Base-by-base conservation (phyloP, 768 basidiomycete species). In the Neoboletus magnificus region DNA sequence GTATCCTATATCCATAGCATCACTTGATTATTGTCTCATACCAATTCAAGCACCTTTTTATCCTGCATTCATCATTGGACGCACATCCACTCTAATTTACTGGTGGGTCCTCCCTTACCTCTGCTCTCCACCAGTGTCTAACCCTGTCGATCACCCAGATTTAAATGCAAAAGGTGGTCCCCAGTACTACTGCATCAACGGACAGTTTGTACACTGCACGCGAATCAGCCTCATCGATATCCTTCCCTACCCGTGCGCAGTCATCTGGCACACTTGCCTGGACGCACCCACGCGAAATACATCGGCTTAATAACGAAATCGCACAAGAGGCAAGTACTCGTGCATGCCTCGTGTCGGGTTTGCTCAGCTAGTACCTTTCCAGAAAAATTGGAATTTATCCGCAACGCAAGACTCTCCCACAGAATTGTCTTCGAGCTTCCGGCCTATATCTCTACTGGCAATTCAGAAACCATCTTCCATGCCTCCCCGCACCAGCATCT, bases 151-250 rank as follows among this genome's bases (percentile, higher is more conserved):
- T 64, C 61, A 60, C 29, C 64, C 65, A 75, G 70, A 74, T 81
- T 82, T 82, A 81, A 81, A 87, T 87, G 85, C 82, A 82, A 80
- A 79, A 82, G 75, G 78, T 80, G 78, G 82, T 85, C 74, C 79
- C 82, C 78, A 73, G 80, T 66, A 68, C 77, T 75, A 76, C 80
- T 60, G 76, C 74, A 67, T 52, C 71, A 56, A 61, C 57, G 55
- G 60, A 71, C 70, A 70, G 58, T 68, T 45, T 66, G 68, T 71
- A 71, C 62, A 49, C 57, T 70, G 70, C 70, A 73, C 66, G 65
- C 66, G 70, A 71, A 73, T 71, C 71, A 64, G 70, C 62, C 37
- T 58, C 68, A 63, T 63, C 67, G 56, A 66, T 64, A 70, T 62
- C 66, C 41, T 62, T 64, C 27, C 53, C 67, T n/a, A 44, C 58